Base-by-base conservation (phyloP, 345 rosid species). In the Tarenaya hassleriana region DNA sequence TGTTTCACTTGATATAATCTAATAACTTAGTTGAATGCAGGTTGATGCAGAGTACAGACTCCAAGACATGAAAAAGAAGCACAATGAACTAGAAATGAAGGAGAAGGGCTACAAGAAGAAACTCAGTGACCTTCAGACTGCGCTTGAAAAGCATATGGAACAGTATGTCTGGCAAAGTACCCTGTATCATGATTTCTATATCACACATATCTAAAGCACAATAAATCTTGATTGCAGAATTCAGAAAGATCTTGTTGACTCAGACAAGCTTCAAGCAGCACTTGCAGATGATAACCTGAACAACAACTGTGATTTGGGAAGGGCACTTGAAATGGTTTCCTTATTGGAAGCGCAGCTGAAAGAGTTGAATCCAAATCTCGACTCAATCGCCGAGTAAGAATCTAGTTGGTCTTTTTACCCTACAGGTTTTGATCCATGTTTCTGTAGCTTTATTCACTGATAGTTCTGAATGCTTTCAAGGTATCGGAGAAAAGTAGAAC, bases 281-380 rank as follows among this genome's bases (percentile, higher is more conserved):
- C 56, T 85, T 58, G 70, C 72, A 42, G 88, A 85, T 66, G 70
- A 20, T 45, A 68, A 77, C 61, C 72, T 83, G 41, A 65, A 64
- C 1, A 69, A 85, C 57, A 73, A 74, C 12, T 83, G 82, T 70
- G 83, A 75, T 55, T 74, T 92, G 44, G 73, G 73, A 74, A 76
- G 62, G 73, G 82, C 83, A 52, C 86, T 88, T 35, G 98, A 88
- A 77, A 81, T 69, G 81, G 83, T 77, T 41, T 67, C 82, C 32
- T 56, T 88, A 69, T 60, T 92, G 58, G 97, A 92, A 67, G 88
- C 91, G 43, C 95, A 92, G 52, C 65, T 92, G 56, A 92, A 85
- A 70, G 97, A 92, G 71, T 62, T 92, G 84, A 85, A 77, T 64
- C 98, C 98, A 51, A 92, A 92, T 71, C 95, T 92, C 40, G 97